phyloP scores from a whole-genome alignment of 768 basidiomycete genomes.

The Lactifluus echinatus region DNA sequence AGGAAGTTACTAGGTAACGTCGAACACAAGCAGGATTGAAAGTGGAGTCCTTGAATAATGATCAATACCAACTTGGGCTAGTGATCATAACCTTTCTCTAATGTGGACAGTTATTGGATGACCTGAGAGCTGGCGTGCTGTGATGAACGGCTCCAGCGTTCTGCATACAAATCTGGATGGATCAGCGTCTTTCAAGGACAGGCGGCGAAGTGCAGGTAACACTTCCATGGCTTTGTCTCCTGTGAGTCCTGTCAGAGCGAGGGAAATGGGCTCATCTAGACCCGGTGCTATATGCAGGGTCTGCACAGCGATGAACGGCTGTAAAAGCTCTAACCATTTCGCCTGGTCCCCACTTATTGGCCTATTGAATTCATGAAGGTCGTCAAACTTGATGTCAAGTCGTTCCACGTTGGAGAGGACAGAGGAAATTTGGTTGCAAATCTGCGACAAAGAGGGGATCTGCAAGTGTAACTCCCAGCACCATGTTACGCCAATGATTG shows the following conservation, averaged over 20 bases:
- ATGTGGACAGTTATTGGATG: background rate
- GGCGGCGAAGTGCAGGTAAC: background rate
- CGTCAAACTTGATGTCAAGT: background rate
- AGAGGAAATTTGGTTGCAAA: background rate
- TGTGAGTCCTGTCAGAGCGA: no score
- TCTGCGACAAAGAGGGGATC: background rate
- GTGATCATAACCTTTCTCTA: no score
- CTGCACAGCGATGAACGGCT: no score
- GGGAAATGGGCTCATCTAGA: no score
- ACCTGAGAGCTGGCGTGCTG: background rate
- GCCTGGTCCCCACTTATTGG: no score
- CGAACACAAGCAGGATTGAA: no score
- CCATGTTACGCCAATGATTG: background rate
- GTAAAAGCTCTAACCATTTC: background rate
- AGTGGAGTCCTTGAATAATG: no score
- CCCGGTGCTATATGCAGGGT: no score
- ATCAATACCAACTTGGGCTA: no score
- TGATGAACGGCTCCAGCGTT: background rate
- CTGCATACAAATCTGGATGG: background rate
- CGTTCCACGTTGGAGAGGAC: background rate
- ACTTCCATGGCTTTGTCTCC: background rate
- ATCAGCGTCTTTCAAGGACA: background rate
- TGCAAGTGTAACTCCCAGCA: background rate
- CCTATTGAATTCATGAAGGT: no score
- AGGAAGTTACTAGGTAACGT: no score